Evolutionary conservation across 768 basidiomycete species (phyloP), one percentile per base, ranked within the genome.

Genomic region (Wakefieldia striispora): DNA sequence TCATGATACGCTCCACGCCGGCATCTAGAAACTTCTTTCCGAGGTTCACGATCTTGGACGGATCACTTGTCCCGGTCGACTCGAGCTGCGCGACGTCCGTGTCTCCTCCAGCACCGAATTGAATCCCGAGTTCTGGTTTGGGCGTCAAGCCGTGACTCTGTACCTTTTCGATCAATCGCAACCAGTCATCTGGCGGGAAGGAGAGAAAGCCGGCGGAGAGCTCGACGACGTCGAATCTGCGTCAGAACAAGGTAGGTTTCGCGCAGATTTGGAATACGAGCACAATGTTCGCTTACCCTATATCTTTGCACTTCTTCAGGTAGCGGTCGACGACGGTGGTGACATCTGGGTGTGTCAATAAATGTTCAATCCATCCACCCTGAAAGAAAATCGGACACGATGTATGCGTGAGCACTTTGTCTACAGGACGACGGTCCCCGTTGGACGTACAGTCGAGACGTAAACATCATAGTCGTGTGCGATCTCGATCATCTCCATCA

Each of bases 61-160:
- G 45, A 45, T 51, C 45, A 23, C 48, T 56, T 20, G 69, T 74
- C 1, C 73, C 72, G 8, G 68, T 68, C 16, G 65, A 59, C 54
- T 74, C 72, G 41, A 75, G 69, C 34, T 58, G 73, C 66, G 29
- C 70, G 47, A 29, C 66, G 60, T 8, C 51, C 16, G 72, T 72
- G 48, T 72, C 75, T 4, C 75, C 73, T 14, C 75, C 75, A 0
- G 73, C 75, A 19, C 76, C 75, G 67, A 71, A 72, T 60, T 73
- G 75, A 19, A 76, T 73, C 3, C 74, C 73, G 14, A 77, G 63
- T 53, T 76, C 73, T 0, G 74, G 75, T 53, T 76, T 77, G 8
- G 73, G 70, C 46, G 72, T 76, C 49, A 73, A 46, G 7, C 71
- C 72, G 45, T 72, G 62, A 12, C 65, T 64, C 9, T 68, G 67